These are phyloP conservation scores for Endocladia muricata DNA, from an alignment of 31 red algal species.

Conservation along the genomic window DNA sequence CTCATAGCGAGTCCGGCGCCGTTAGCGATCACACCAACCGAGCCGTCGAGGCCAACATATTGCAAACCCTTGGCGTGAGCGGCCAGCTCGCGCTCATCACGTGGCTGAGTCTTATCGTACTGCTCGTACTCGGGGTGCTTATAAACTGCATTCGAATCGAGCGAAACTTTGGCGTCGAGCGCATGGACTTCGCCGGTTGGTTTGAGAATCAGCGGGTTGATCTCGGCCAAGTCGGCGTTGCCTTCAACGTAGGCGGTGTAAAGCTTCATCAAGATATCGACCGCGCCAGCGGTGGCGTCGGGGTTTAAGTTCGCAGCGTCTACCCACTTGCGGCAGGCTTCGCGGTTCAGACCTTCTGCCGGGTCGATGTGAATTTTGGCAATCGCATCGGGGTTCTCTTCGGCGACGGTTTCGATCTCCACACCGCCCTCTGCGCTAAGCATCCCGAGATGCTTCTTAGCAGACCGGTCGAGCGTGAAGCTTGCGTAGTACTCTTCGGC, in stretches of 20 bases:
- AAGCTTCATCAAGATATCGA: conserved; percentile 36
- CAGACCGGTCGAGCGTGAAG: conserved; percentile 45
- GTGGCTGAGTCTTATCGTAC: conserved; percentile 55
- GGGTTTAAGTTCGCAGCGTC: not conserved
- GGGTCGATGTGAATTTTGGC: not conserved
- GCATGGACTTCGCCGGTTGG: conserved; percentile 30
- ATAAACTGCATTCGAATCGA: conserved; percentile 73
- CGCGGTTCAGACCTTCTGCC: not conserved
- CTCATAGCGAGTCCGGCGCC: conserved; percentile 76
- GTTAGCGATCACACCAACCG: conserved; percentile 72
- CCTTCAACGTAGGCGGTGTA: conserved; percentile 52
- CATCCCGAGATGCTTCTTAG: conserved; percentile 38
- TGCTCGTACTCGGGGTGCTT: conserved; percentile 49
- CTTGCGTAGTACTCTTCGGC: not conserved
- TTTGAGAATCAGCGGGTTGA: conserved; percentile 71
- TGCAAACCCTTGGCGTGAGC: conserved; percentile 39
- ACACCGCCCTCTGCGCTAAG: conserved; percentile 25
- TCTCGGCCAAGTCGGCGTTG: conserved; percentile 47
- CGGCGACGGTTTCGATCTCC: conserved; percentile 70
- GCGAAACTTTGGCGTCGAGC: conserved; percentile 61
- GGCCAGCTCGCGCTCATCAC: conserved; percentile 58
- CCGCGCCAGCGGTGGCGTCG: conserved; percentile 16
- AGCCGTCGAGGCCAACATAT: conserved; percentile 73
- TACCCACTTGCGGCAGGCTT: not conserved
- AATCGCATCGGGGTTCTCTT: conserved; percentile 34